phyloP scores from a whole-genome alignment of 768 basidiomycete species.

The Kwoniella pini region DNA sequence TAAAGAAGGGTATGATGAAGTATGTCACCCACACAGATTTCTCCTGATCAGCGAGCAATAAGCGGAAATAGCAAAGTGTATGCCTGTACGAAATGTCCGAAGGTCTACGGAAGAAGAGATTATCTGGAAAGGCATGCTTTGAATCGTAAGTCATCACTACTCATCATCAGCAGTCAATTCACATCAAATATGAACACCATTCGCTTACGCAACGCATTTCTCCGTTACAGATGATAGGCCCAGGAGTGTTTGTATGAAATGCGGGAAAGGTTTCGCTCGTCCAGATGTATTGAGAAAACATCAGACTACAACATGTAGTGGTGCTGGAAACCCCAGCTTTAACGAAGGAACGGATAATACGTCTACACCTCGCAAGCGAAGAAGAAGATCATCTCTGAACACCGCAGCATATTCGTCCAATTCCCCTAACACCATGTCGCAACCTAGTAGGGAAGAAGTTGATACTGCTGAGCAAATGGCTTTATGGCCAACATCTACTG shows the following conservation, averaged over 20 bases:
- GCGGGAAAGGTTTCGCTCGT: conserved; percentile 15
- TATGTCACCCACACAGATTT: conserved; percentile 2
- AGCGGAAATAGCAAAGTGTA: background rate
- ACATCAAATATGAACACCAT: no score
- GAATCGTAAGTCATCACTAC: conserved; percentile 23
- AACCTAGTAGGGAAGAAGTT: no score
- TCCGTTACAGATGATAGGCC: conserved; percentile 5
- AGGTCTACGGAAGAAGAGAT: conserved; percentile 13
- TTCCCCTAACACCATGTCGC: background rate
- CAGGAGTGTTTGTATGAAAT: background rate
- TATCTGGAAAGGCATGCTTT: conserved; percentile 23
- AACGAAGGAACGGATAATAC: background rate
- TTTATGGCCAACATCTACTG: no score
- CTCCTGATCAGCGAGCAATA: no score
- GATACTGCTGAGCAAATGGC: no score
- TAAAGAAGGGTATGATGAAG: background rate
- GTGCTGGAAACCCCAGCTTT: background rate
- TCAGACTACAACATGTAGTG: conserved; percentile 1
- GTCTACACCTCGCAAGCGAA: background rate
- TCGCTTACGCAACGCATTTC: background rate
- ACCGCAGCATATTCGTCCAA: background rate
- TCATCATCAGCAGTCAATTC: no score
- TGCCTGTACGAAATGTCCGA: conserved; percentile 15
- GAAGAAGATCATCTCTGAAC: background rate
- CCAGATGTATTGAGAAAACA: conserved; percentile 25